Evolutionary conservation across 2,329 filamentous ascomycete genomes (phyloP).

Genomic region (Bipolaris bicolor): DNA sequence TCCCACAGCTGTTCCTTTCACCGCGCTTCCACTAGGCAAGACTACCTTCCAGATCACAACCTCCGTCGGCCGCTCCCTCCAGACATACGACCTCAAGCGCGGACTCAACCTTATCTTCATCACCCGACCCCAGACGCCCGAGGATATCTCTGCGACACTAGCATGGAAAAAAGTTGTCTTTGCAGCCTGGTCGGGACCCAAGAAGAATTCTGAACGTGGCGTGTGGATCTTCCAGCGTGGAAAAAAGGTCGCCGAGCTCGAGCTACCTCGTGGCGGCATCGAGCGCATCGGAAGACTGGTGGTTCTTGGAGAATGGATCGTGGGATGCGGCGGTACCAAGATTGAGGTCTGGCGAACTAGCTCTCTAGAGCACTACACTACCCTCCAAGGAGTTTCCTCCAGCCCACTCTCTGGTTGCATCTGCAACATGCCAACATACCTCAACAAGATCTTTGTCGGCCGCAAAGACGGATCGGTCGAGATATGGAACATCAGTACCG

Average conservation of each 20-base stretch:
- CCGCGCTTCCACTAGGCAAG: conserved; percentile 85
- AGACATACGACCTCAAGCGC: conserved; percentile 92
- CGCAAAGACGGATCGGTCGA: conserved; percentile 88
- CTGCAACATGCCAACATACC: conserved; percentile 87
- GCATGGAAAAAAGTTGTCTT: conserved; percentile 88
- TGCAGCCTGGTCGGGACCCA: conserved; percentile 81
- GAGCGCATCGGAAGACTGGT: conserved; percentile 79
- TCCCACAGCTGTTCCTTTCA: conserved; percentile 87
- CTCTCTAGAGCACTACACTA: conserved; percentile 88
- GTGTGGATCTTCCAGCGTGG: conserved; percentile 93
- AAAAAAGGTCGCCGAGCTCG: conserved; percentile 78
- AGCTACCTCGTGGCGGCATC: conserved; percentile 67
- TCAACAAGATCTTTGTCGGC: conserved; percentile 95
- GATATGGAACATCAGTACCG: conserved; percentile 96
- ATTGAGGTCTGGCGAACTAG: conserved; percentile 89
- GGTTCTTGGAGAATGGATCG: conserved; percentile 88
- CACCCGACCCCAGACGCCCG: conserved; percentile 86
- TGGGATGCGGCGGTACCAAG: conserved; percentile 75
- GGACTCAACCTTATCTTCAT: conserved; percentile 94
- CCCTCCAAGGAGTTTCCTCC: conserved; percentile 66
- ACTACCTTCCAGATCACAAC: conserved; percentile 98
- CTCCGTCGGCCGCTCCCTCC: conserved; percentile 84
- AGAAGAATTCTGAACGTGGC: conserved; percentile 63
- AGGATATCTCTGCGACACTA: conserved; percentile 81
- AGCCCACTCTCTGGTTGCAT: conserved; percentile 78